Base-by-base conservation (phyloP, 805 yeast species). In the Nakazawaea holstii region DNA sequence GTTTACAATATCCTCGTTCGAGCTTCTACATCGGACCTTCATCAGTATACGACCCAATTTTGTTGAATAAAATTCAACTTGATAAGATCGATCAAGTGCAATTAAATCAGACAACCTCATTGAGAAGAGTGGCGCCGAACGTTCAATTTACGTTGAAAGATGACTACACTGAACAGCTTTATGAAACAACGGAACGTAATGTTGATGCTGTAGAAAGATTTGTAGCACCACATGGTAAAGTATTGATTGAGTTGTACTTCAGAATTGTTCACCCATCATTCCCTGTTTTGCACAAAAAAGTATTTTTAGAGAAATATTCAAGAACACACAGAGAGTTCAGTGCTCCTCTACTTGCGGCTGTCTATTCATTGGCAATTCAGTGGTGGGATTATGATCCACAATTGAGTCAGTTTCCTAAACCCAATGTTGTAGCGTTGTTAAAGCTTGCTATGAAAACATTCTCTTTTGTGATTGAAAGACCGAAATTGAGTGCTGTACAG, bases 381-480 rank as follows among this genome's bases (percentile, higher is more conserved):
- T 89, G 96, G 95, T 91, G 97, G 97, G 92, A 87, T 54, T 83
- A 82, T 61, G 91, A 83, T 57, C 86, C 95, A 1, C 82, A 78
- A 50, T 69, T 91, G 45, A 78, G 88, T 43, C 79, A 87, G 20
- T 80, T 77, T 46, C 82, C 90, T 0, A 86, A 87, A 54, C 97
- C 97, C 0, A 85, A 88, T 60, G 82, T 79, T 4, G 78, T 76
- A 8, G 79, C 82, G 1, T 66, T 92, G 48, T 82, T 82, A 56
- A 78, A 82, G 50, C 76, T 87, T 51, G 88, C 95, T 1, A 62
- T 81, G 38, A 71, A 69, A 45, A 74, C 85, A 1, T 86, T 84
- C 55, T 68, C 76, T 41, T 91, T 87, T 53, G 83, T 88, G 35
- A 74, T 86, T 37, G 88, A 86, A 57, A 76, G 95, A 52, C 97